These are phyloP conservation scores for Lasiodiplodia sp. DNA, from an alignment of 2,329 filamentous ascomycete genomes.

Conservation along the genomic window DNA sequence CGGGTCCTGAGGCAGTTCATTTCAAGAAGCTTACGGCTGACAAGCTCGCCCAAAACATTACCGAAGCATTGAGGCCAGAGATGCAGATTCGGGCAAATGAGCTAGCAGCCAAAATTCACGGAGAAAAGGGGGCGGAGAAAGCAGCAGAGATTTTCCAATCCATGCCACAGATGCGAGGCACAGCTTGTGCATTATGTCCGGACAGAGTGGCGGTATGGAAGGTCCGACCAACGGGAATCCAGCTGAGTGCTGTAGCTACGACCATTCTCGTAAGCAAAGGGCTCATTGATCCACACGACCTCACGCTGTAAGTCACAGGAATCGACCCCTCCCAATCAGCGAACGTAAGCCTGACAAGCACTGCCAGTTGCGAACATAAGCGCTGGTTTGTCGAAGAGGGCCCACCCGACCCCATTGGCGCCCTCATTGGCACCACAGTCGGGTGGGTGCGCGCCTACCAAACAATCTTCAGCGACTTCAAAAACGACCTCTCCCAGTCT, in stretches of 20 bases:
- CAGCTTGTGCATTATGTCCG: neutral
- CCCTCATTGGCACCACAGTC: constrained; percentile 1
- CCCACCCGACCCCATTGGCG: constrained; percentile 6
- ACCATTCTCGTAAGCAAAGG: neutral
- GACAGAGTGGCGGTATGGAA: constrained; percentile 5
- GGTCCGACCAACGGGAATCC: neutral
- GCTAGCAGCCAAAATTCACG: neutral
- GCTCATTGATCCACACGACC: neutral
- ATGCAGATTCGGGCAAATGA: neutral
- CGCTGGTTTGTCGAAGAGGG: constrained; percentile 19
- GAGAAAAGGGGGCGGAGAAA: neutral
- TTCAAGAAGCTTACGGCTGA: constrained; percentile 72
- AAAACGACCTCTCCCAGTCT: neutral
- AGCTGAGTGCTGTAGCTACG: neutral
- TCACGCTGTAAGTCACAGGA: neutral
- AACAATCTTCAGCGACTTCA: constrained; percentile 6
- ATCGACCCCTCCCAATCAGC: neutral
- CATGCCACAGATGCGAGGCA: constrained; percentile 4
- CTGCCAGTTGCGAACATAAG: neutral
- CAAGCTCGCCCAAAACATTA: constrained; percentile 72
- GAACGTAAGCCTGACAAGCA: neutral
- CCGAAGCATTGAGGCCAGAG: neutral
- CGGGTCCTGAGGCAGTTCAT: constrained; percentile 68
- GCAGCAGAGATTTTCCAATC: neutral
- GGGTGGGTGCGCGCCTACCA: constrained; percentile 8